Percentiles rank a stretch among this genome's conserved stretches.
Conservation (phyloP, 345 rosid genomes). For the Populus euphratica region DNA sequence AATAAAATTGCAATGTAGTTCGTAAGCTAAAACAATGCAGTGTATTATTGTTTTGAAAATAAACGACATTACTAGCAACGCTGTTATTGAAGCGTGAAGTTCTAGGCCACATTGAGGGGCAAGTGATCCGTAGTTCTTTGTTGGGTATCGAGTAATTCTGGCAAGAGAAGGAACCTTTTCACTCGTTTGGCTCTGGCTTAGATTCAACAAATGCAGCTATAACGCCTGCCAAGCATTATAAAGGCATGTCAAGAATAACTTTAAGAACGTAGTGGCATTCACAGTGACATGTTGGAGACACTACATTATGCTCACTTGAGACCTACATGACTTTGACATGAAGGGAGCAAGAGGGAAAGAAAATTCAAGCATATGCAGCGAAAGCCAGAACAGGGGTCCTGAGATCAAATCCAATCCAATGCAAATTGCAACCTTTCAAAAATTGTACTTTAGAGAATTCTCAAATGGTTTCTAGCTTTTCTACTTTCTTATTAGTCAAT, state of each 20-base stretch:
- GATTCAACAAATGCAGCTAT: background rate
- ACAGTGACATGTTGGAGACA: background rate
- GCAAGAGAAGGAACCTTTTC: background rate
- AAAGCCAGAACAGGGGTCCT: background rate
- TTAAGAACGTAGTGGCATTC: background rate
- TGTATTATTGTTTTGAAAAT: background rate
- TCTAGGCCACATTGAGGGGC: background rate
- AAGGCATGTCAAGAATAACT: background rate
- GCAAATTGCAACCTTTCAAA: slow-evolving; percentile 5
- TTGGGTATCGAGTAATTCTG: background rate
- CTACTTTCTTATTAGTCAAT: background rate
- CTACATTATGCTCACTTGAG: background rate
- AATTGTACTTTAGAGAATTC: background rate
- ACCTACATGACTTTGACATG: background rate
- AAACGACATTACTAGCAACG: background rate
- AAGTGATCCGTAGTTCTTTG: background rate
- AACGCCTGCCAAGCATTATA: background rate
- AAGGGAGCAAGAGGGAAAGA: background rate
- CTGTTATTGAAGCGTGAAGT: background rate
- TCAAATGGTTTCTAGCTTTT: background rate
- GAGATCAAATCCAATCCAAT: background rate
- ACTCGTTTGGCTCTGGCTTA: background rate
- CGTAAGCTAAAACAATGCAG: background rate
- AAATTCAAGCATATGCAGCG: background rate
- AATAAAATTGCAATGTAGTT: background rate